phyloP scores from a whole-genome alignment of 108 stramenopile species.

The Skeletonema marinoi region DNA sequence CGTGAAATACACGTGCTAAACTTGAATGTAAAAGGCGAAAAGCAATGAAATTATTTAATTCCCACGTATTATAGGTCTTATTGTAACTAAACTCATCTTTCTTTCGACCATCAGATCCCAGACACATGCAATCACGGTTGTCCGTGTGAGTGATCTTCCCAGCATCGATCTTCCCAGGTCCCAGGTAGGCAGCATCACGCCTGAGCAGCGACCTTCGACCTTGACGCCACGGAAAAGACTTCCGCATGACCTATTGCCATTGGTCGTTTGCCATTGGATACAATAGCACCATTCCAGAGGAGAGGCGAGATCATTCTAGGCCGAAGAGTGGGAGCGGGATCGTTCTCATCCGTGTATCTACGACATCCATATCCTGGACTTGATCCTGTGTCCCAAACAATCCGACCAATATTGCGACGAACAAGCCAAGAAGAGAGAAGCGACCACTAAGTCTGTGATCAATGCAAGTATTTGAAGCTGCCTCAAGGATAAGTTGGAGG shows the following conservation, averaged over 20 bases:
- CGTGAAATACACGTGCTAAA: too few species aligned
- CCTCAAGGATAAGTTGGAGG: background rate
- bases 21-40: too few species aligned
- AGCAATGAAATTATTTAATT: too few species aligned
- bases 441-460: background rate
- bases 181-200: background rate
- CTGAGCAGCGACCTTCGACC: too few species aligned
- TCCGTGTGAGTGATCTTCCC: too few species aligned
- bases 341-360: background rate
- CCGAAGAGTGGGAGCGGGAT: background rate
- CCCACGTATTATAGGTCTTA: too few species aligned
- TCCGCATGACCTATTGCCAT: background rate
- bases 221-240: background rate
- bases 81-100: too few species aligned
- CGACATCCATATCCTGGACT: background rate
- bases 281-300: constrained; percentile 2
- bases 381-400: background rate
- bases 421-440: background rate
- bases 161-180: too few species aligned
- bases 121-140: too few species aligned
- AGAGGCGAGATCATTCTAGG: constrained; percentile 3
- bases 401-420: background rate
- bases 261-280: background rate
- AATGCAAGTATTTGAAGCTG: background rate
- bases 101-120: too few species aligned